phyloP scores from a whole-genome alignment of 2,329 filamentous ascomycete species.

The Penicillium sp. region DNA sequence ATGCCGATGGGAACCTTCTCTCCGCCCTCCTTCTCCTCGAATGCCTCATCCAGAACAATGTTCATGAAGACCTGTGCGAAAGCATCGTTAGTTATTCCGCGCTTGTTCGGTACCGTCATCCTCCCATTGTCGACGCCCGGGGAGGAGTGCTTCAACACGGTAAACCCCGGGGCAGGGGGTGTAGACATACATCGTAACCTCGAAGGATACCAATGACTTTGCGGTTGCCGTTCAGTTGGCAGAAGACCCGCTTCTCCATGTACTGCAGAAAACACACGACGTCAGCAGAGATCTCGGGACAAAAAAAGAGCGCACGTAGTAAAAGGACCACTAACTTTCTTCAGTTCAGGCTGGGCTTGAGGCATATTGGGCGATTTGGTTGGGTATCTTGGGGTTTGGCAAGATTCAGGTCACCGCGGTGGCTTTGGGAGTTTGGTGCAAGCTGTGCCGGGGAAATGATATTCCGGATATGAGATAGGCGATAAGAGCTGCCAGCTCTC shows the following conservation, averaged over 20 bases:
- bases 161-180: background rate
- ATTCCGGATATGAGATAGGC: slow-evolving; percentile 24
- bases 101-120: background rate
- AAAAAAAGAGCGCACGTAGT: background rate
- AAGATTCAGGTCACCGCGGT: slow-evolving; percentile 20
- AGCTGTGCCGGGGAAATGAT: slow-evolving; percentile 35
- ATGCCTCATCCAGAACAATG: slow-evolving; percentile 93
- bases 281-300: slow-evolving; percentile 13
- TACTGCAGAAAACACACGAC: slow-evolving; percentile 59
- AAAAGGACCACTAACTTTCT: slow-evolving; percentile 66
- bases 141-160: too few species aligned
- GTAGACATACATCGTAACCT: slow-evolving; percentile 80
- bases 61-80: slow-evolving; percentile 83
- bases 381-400: slow-evolving; percentile 21
- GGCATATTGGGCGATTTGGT: slow-evolving; percentile 66
- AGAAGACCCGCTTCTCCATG: slow-evolving; percentile 97
- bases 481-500: slow-evolving; percentile 20
- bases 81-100: slow-evolving; percentile 3
- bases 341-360: slow-evolving; percentile 96
- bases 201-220: slow-evolving; percentile 93
- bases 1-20: slow-evolving; percentile 90
- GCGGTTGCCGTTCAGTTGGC: slow-evolving; percentile 95
- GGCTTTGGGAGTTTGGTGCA: slow-evolving; percentile 29
- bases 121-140: too few species aligned
- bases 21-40: slow-evolving; percentile 88